A percentile compares a stretch with the other conserved stretches of the same genome.
Conservation (phyloP, 441 rosid species). For the Jatropha podagrica region DNA sequence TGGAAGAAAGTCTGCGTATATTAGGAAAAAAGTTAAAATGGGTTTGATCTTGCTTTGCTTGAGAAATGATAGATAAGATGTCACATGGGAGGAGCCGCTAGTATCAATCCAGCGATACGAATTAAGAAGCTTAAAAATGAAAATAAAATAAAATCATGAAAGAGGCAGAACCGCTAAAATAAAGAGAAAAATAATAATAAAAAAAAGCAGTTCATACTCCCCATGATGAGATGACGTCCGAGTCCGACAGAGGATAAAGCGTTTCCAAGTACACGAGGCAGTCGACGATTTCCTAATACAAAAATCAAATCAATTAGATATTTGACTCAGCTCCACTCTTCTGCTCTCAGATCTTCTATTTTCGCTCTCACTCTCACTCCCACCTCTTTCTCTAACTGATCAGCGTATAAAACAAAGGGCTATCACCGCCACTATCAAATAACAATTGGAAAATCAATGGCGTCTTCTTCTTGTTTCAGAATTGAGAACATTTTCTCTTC, state of each 20-base stretch:
- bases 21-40: too few relatives aligned
- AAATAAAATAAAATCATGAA: not conserved
- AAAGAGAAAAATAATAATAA: not conserved
- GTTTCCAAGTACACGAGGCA: constrained; percentile 6
- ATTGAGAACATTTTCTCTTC: constrained; percentile 37
- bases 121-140: too few relatives aligned
- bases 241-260: not conserved
- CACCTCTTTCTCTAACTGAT: not conserved
- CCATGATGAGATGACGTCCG: not conserved
- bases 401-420: not conserved
- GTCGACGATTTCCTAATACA: not conserved
- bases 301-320: not conserved
- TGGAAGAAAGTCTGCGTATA: too few relatives aligned
- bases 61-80: too few relatives aligned
- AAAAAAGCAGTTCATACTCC: constrained; percentile 4
- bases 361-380: not conserved
- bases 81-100: too few relatives aligned
- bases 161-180: not conserved
- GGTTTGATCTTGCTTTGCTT: too few relatives aligned
- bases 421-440: not conserved
- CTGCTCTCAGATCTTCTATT: not conserved
- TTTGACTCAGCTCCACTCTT: not conserved
- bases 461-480: constrained; percentile 35
- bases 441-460: not conserved
- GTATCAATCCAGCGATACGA: too few relatives aligned